Evolutionary conservation across 129 eudicot genomes (phyloP).

Genomic region (Helichrysum umbraculigerum): DNA sequence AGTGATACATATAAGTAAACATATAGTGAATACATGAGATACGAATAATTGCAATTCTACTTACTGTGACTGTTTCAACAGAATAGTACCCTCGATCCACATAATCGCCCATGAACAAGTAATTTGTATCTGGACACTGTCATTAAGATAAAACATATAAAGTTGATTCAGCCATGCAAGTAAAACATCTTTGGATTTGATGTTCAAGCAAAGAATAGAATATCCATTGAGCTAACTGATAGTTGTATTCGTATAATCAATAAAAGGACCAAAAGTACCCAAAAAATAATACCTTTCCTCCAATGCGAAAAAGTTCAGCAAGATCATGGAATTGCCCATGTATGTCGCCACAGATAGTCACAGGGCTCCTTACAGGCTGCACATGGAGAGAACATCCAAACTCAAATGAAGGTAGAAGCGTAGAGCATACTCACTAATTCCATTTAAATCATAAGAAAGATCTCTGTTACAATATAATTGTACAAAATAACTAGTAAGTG

Average conservation of each 20-base stretch:
- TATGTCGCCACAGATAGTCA: slow-evolving; percentile 71
- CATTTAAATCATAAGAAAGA: not conserved
- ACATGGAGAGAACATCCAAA: not conserved
- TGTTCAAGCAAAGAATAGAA: not conserved
- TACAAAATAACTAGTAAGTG: not conserved
- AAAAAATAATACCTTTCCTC: slow-evolving; percentile 57
- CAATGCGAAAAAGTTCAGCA: slow-evolving; percentile 75
- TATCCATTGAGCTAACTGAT: not conserved
- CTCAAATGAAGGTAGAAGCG: not conserved
- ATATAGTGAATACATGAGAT: not conserved
- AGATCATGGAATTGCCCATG: slow-evolving; percentile 82
- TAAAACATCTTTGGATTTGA: too few species aligned
- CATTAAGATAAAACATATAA: slow-evolving; percentile 3
- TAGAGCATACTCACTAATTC: not conserved
- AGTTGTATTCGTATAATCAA: not conserved
- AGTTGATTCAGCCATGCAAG: not conserved
- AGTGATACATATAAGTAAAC: not conserved
- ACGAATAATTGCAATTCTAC: slow-evolving; percentile 21
- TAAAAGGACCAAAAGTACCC: slow-evolving; percentile 9
- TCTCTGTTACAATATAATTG: not conserved
- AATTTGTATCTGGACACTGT: slow-evolving; percentile 89
- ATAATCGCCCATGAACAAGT: slow-evolving; percentile 83
- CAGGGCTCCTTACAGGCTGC: slow-evolving; percentile 89
- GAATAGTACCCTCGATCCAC: slow-evolving; percentile 82
- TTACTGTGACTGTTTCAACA: slow-evolving; percentile 73